Conservation (phyloP, 768 basidiomycete genomes). For the Leucocoprinus birnbaumii region DNA sequence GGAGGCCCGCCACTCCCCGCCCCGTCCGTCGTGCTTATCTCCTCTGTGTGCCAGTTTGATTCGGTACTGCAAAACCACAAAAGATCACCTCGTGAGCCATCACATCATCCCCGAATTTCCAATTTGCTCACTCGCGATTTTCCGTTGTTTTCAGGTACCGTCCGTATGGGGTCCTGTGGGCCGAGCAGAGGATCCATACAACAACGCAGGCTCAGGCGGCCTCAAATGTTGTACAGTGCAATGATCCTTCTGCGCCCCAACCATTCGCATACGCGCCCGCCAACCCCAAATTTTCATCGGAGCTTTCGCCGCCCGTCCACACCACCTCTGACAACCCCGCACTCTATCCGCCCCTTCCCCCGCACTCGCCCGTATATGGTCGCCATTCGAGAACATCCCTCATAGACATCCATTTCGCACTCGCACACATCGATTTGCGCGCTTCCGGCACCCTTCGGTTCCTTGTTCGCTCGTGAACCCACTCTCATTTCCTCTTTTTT, state of each 20-base stretch:
- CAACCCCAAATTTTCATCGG: background rate
- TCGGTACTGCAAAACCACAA: slow-evolving; percentile 91
- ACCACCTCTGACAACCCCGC: background rate
- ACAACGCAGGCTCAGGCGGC: slow-evolving; percentile 53
- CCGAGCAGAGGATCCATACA: slow-evolving; percentile 91
- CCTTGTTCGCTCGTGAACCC: slow-evolving; percentile 1
- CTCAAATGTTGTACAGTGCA: slow-evolving; percentile 58
- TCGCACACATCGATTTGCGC: background rate
- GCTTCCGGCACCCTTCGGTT: slow-evolving; percentile 2
- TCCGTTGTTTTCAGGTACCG: slow-evolving; percentile 62
- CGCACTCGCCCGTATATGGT: background rate
- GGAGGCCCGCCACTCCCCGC: slow-evolving; percentile 36
- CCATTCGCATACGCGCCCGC: background rate
- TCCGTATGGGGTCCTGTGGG: slow-evolving; percentile 97
- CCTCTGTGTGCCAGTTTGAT: slow-evolving; percentile 64
- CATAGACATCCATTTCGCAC: slow-evolving; percentile 5
- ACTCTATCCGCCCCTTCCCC: background rate
- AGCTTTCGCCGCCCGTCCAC: background rate
- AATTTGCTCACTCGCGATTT: slow-evolving; percentile 13
- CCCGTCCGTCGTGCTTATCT: slow-evolving; percentile 5
- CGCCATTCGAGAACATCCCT: background rate
- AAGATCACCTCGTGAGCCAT: slow-evolving; percentile 63
- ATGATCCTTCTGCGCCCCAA: slow-evolving; percentile 25
- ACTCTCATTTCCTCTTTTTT: background rate
- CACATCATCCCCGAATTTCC: background rate